A percentile compares a stretch with the other conserved stretches of the same genome.
These are phyloP conservation scores for Podospora sp. DNA, from an alignment of 495 filamentous ascomycete genomes.

Conservation along the genomic window DNA sequence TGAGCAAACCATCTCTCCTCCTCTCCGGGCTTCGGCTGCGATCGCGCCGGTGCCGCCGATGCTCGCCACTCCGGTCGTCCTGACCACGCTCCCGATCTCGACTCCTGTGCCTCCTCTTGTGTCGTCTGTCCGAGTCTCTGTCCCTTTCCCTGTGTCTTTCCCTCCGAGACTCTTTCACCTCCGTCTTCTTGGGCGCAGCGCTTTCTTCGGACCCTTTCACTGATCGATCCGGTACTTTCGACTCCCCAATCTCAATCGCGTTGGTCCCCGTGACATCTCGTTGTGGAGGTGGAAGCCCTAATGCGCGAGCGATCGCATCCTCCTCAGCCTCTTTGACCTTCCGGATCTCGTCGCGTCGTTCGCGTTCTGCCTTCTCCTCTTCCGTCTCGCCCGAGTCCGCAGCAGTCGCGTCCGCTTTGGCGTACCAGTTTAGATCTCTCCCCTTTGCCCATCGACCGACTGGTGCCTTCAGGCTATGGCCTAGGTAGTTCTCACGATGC, in stretches of 20 bases:
- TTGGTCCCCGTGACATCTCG: conserved; percentile 54
- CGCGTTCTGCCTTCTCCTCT: conserved; percentile 61
- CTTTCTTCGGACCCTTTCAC: conserved; percentile 15
- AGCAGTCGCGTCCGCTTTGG: conserved; percentile 62
- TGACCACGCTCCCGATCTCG: conserved; percentile 34
- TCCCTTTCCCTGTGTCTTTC: conserved; percentile 31
- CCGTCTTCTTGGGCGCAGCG: conserved; percentile 16
- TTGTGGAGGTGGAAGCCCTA: conserved; percentile 73
- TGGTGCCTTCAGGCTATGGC: conserved; percentile 92
- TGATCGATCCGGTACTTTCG: conserved; percentile 25
- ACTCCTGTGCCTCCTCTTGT: conserved; percentile 42
- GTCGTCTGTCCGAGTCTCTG: conserved; percentile 38
- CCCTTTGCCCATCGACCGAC: conserved; percentile 95
- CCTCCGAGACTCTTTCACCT: conserved; percentile 28
- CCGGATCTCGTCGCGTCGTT: conserved; percentile 77
- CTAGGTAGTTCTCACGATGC: conserved; percentile 96
- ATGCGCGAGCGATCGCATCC: conserved; percentile 79
- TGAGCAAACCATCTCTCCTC: conserved; percentile 21
- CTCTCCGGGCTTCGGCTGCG: conserved; percentile 44
- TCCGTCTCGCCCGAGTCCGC: conserved; percentile 56
- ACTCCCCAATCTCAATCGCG: conserved; percentile 42
- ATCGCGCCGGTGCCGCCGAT: conserved; percentile 25
- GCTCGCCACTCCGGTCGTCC: not conserved
- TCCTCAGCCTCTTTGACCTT: conserved; percentile 89
- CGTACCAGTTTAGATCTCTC: conserved; percentile 87